Evolutionary conservation across 1,139 yeast genomes (phyloP).

Genomic region (Chernovozyma sophiae-reginae): DNA sequence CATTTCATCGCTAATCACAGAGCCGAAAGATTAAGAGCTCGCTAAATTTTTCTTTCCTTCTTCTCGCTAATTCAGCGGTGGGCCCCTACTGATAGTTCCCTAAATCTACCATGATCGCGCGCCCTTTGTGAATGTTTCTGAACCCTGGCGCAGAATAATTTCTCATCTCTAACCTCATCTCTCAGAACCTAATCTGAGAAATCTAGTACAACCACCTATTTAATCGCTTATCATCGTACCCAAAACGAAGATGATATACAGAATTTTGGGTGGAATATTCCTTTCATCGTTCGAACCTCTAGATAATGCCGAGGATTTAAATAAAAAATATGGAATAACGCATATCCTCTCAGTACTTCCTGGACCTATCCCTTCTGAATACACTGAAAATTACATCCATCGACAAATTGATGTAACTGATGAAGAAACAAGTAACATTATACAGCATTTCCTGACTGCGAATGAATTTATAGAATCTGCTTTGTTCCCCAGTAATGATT

Average conservation of each 20-base stretch:
- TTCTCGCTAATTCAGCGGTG: too few relatives aligned
- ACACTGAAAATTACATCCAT: constrained; percentile 47
- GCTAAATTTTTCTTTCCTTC: too few relatives aligned
- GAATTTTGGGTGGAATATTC: constrained; percentile 65
- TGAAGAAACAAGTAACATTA: constrained; percentile 54
- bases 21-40: too few relatives aligned
- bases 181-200: too few relatives aligned
- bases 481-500: constrained; percentile 38
- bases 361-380: constrained; percentile 55
- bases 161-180: too few relatives aligned
- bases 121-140: too few relatives aligned
- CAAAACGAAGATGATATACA: constrained; percentile 22
- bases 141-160: too few relatives aligned
- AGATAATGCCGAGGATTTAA: constrained; percentile 37
- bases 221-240: too few relatives aligned
- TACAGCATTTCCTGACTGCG: constrained; percentile 56
- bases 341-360: constrained; percentile 67
- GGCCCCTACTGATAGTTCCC: too few relatives aligned
- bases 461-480: constrained; percentile 68
- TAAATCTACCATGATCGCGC: too few relatives aligned
- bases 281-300: constrained; percentile 59
- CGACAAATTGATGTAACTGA: constrained; percentile 72
- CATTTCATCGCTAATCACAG: too few relatives aligned
- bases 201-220: too few relatives aligned
- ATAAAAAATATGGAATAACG: constrained; percentile 47